phyloP scores from a whole-genome alignment of 352 stramenopile species.

The Phytopythium delawarense region DNA sequence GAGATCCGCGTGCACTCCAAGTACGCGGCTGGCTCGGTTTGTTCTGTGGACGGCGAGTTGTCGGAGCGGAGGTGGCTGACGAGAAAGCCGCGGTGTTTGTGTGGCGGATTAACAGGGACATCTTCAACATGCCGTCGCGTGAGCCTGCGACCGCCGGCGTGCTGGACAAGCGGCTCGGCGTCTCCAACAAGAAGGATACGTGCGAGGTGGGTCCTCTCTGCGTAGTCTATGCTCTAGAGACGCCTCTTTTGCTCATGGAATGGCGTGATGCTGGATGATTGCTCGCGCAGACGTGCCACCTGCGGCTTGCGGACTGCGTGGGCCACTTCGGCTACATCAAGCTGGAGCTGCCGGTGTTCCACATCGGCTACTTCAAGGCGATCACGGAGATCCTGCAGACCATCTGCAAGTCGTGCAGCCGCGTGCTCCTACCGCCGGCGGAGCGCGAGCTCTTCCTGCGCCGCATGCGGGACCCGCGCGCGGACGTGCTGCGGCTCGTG shows the following conservation, averaged over 20 bases:
- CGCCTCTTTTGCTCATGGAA: background rate
- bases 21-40: constrained; percentile 15
- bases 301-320: constrained; percentile 96
- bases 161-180: constrained; percentile 96
- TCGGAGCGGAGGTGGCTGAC: background rate
- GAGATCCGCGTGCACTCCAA: constrained; percentile 93
- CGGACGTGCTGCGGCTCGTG: constrained; percentile 74
- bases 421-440: constrained; percentile 90
- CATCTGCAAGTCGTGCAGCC: constrained; percentile 96
- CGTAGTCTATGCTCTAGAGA: too few species aligned
- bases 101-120: constrained; percentile 63
- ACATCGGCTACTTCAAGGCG: constrained; percentile 99
- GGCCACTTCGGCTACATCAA: constrained; percentile 99
- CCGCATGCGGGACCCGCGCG: constrained; percentile 84
- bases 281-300: constrained; percentile 51
- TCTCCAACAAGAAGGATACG: constrained; percentile 96
- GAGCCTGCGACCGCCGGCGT: constrained; percentile 92
- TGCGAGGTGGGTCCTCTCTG: constrained; percentile 76
- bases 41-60: too few species aligned
- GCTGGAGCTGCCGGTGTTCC: constrained; percentile 97
- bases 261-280: background rate
- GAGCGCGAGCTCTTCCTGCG: constrained; percentile 88
- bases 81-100: background rate
- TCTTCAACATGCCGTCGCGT: constrained; percentile 96
- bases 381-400: constrained; percentile 97